Evolutionary conservation across 2,329 filamentous ascomycete genomes (phyloP).

Genomic region (Hawksworthiomyces lignivorus): DNA sequence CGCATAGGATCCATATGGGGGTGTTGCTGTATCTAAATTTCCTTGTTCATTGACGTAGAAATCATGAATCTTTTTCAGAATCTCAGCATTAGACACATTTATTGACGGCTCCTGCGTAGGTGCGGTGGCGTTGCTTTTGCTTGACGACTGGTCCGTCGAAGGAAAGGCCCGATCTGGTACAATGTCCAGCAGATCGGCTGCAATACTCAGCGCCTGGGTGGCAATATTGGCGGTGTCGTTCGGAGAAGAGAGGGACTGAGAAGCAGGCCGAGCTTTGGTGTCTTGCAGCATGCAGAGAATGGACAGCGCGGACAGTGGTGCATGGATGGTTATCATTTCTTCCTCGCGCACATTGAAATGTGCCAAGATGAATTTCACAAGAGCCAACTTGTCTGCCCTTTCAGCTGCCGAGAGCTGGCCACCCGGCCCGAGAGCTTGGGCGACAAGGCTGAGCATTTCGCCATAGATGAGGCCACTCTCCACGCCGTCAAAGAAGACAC

Average conservation of each 20-base stretch:
- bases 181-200: constrained; percentile 51
- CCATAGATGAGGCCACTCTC: constrained; percentile 91
- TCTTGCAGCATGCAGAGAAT: constrained; percentile 54
- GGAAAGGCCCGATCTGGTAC: constrained; percentile 58
- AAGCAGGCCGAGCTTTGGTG: constrained; percentile 31
- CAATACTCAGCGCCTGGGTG: constrained; percentile 37
- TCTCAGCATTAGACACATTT: constrained; percentile 34
- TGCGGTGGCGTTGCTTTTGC: background rate
- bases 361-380: constrained; percentile 73
- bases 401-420: constrained; percentile 36
- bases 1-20: constrained; percentile 50
- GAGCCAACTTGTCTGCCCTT: constrained; percentile 55
- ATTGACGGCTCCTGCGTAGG: constrained; percentile 7
- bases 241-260: no score
- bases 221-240: constrained; percentile 12
- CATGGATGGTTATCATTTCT: constrained; percentile 85
- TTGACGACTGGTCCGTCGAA: constrained; percentile 1
- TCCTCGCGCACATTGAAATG: constrained; percentile 94
- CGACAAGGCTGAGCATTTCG: constrained; percentile 64
- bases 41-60: constrained; percentile 68
- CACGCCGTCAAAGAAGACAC: constrained; percentile 94
- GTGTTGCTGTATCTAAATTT: constrained; percentile 53
- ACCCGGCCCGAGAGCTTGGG: constrained; percentile 47
- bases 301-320: constrained; percentile 66
- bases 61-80: constrained; percentile 51